Base-by-base conservation (phyloP, 805 yeast genomes). In the Metschnikowia chrysomelidarum region DNA sequence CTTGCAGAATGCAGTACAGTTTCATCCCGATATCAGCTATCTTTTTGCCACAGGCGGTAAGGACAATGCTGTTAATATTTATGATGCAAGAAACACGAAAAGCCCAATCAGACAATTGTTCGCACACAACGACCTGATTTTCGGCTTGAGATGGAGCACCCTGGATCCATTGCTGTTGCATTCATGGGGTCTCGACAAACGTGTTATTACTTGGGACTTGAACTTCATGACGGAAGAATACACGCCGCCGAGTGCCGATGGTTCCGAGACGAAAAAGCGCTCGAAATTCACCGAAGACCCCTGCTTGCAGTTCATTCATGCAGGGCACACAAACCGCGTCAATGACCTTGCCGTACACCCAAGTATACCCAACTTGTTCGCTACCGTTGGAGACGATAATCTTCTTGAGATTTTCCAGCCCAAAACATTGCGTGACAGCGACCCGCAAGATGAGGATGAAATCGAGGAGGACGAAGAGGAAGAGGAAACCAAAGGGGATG, bases 351-450 rank as follows among this genome's bases (percentile, higher is more conserved):
- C 73, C 38, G 76, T 89, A 73, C 81, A 82, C 50, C 85, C 87
- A 2, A 57, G 54, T 7, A 59, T 81, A 30, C 67, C 70, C 17
- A 73, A 80, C 60, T 68, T 84, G 1, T 57, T 78, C 21, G 80
- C 81, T 6, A 75, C 84, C 36, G 79, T 79, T 34, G 87, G 85
- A 1, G 93, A 83, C 50, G 96, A 87, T 56, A 76, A 73, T 28
- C 67, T 86, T 41, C 62, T 85, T 22, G 89, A 85, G 54, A 67
- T 87, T 5, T 87, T 93, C 93, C 79, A 73, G 51, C 80, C 84
- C 8, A 73, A 82, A 41, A 63, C 69, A 7, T 31, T 41, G 21
- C 47, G 36, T 6, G 53, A 48, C 14, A 47, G 43, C 18, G 48
- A 39, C 2, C 50, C 34, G 4, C 38, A 41, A 14, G 64, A 55